Evolutionary conservation across 148 eudicot genomes (phyloP), one percentile per base, ranked within the genome.

Genomic region (Nepenthes gracilis): DNA sequence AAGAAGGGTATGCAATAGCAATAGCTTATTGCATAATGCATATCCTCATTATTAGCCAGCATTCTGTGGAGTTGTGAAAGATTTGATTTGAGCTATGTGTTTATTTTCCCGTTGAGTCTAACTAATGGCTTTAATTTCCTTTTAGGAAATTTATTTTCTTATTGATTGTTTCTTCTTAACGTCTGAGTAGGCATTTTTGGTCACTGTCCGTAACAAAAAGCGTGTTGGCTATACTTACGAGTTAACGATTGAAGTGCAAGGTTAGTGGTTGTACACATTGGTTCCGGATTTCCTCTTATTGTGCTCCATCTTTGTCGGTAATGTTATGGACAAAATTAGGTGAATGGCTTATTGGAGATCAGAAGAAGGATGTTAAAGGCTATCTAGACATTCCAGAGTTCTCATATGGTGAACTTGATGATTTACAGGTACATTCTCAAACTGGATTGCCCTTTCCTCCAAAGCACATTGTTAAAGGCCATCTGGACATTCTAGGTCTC

Each of bases 151-250:
- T 55, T 34, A 5, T 55, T 23, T 55, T 9, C 35, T 55, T n/a
- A 12, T 55, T 34, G 36, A 55, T 9, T n/a, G 58, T 23, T 57
- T 51, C 57, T 35, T 62, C 2, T 33, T 6, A 49, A 37, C 12
- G 14, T 43, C 55, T 63, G 12, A 54, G 72, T 85, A 93, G 99
- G 99, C 99, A 49, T 93, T 76, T 65, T 72, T 86, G 77, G 89
- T 93, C 63, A 89, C 80, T 35, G 97, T 93, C 35, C 83, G 99
- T 36, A 94, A 94, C 67, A 94, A 89, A 77, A 94, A 89, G 73
- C 87, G 99, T 43, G 95, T 89, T 83, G 95, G 97, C 45, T 94
- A 89, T 67, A 89, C 92, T 8, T 94, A 83, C 37, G 99, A 94
- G 83, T 61, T 94, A 63, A 79, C 87, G 43, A 58, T 94, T 67